These are phyloP conservation scores for Cornus suecica DNA, from an alignment of 148 eudicot species.

Conservation along the genomic window DNA sequence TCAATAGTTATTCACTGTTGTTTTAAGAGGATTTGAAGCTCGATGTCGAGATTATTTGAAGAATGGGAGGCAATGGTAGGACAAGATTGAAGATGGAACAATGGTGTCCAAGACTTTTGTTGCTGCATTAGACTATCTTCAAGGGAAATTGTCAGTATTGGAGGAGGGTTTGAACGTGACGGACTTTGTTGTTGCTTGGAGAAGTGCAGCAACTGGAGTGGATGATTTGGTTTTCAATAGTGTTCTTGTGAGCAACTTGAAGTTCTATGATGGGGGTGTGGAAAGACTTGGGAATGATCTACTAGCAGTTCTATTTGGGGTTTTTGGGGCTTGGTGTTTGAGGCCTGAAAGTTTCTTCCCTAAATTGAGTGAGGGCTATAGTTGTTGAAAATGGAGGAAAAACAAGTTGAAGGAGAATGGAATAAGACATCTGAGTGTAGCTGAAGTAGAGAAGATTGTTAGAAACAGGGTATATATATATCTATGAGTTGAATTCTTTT, in stretches of 20 bases:
- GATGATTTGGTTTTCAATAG: conserved; percentile 58
- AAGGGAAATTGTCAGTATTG: conserved; percentile 59
- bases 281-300: conserved; percentile 62
- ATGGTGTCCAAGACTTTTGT: conserved; percentile 60
- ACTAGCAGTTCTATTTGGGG: conserved; percentile 69
- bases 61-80: conserved; percentile 93
- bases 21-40: conserved; percentile 76
- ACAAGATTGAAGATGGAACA: conserved; percentile 58
- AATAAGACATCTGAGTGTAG: conserved; percentile 60
- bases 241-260: conserved; percentile 55
- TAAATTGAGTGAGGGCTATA: conserved; percentile 53
- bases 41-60: conserved; percentile 62
- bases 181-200: conserved; percentile 82
- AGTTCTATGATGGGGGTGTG: conserved; percentile 72
- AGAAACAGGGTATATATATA: conserved; percentile 37
- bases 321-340: conserved; percentile 86
- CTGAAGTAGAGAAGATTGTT: conserved; percentile 65
- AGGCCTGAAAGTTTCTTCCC: conserved; percentile 97
- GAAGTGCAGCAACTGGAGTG: conserved; percentile 55
- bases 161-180: conserved; percentile 58
- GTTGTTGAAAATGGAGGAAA: conserved; percentile 61
- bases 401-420: conserved; percentile 54
- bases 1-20: conserved; percentile 65
- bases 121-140: conserved; percentile 73
- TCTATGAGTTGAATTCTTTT: conserved; percentile 21